phyloP scores from a whole-genome alignment of 2,329 filamentous ascomycete species.

The Xylaria sp. region DNA sequence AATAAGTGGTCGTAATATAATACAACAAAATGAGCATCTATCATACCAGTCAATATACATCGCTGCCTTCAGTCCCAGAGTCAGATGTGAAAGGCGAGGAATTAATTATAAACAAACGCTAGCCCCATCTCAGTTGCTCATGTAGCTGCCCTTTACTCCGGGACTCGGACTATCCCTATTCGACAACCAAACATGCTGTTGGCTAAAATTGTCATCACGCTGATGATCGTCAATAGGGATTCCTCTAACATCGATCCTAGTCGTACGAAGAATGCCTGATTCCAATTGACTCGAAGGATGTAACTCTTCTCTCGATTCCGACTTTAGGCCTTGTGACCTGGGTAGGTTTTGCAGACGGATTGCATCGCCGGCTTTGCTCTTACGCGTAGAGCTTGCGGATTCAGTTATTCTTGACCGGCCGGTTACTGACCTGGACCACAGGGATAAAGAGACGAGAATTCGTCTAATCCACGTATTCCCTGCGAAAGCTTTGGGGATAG shows the following conservation, averaged over 20 bases:
- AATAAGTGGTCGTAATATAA: neutral
- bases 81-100: neutral
- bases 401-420: neutral
- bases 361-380: slow-evolving; percentile 3
- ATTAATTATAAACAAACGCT: neutral
- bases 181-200: neutral
- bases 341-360: slow-evolving; percentile 3
- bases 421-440: slow-evolving; percentile 9
- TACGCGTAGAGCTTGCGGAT: neutral
- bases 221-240: neutral
- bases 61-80: neutral
- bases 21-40: neutral
- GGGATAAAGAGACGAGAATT: neutral
- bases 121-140: neutral
- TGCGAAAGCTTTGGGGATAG: slow-evolving; percentile 12
- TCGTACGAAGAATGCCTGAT: slow-evolving; percentile 5
- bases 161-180: slow-evolving; percentile 2
- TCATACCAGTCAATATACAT: neutral
- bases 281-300: neutral
- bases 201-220: neutral
- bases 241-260: slow-evolving; percentile 3
- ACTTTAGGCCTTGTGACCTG: neutral
- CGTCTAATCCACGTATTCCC: slow-evolving; percentile 13
- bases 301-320: slow-evolving; percentile 8
- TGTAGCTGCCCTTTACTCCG: neutral